Percentiles rank a stretch among this genome's conserved stretches.
Evolutionary conservation across 345 rosid genomes (phyloP).

Genomic region (Physaria fendleri): DNA sequence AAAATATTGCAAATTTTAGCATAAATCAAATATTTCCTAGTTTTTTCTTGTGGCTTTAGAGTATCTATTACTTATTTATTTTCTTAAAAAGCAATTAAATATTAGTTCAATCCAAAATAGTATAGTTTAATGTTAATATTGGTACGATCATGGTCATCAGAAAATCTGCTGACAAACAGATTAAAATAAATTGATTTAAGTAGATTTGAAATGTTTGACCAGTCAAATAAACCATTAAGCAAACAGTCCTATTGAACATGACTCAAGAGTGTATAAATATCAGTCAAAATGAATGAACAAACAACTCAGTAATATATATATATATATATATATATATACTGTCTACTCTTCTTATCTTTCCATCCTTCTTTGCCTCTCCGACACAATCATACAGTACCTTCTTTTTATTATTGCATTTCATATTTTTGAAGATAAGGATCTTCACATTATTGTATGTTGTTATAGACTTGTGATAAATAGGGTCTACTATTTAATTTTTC

Average conservation of each 20-base stretch:
- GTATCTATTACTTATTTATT: too few species aligned
- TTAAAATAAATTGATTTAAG: not conserved
- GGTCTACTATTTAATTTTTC: too few species aligned
- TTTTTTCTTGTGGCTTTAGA: not conserved
- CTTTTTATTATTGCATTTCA: not conserved
- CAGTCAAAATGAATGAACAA: not conserved
- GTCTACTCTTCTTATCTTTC: slow-evolving; percentile 23
- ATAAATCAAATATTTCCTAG: not conserved
- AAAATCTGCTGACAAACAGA: slow-evolving; percentile 15
- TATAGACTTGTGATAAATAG: not conserved
- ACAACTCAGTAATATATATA: not conserved
- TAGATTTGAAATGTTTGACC: slow-evolving; percentile 21
- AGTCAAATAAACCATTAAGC: slow-evolving; percentile 20
- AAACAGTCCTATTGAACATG: too few species aligned
- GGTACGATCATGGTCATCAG: not conserved
- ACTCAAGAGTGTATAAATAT: too few species aligned
- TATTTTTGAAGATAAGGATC: not conserved
- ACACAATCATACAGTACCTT: slow-evolving; percentile 13
- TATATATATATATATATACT: too few species aligned
- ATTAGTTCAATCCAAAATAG: not conserved
- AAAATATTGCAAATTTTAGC: not conserved
- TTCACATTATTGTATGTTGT: not conserved
- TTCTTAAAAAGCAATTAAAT: not conserved
- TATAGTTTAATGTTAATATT: not conserved
- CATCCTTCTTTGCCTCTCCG: slow-evolving; percentile 27